Percentiles rank a stretch among this genome's conserved stretches.
Evolutionary conservation across 441 rosid genomes (phyloP).

Genomic region (Erodium moschatum): DNA sequence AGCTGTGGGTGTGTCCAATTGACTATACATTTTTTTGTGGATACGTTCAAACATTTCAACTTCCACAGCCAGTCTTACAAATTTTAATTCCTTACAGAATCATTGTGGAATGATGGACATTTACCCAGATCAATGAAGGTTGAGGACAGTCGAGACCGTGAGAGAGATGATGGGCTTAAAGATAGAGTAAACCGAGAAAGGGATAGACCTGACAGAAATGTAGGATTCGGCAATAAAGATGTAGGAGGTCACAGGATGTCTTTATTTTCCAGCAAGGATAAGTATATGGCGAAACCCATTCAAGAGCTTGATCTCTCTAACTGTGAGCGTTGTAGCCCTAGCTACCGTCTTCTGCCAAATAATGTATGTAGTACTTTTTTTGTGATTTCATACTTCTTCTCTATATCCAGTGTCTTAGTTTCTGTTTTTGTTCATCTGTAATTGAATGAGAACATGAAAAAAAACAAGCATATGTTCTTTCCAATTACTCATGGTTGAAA

Average conservation of each 20-base stretch:
- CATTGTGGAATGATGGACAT: conserved; percentile 60
- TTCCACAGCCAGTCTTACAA: conserved; percentile 13
- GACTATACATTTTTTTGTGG: not conserved
- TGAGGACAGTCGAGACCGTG: conserved; percentile 53
- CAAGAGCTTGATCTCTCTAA: conserved; percentile 90
- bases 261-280: conserved; percentile 54
- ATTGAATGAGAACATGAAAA: not conserved
- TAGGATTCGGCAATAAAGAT: conserved; percentile 44
- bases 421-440: not conserved
- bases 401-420: not conserved
- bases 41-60: not conserved
- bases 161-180: conserved; percentile 52
- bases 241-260: conserved; percentile 36
- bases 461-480: not conserved
- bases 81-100: conserved; percentile 34
- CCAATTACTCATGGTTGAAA: not conserved
- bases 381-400: not conserved
- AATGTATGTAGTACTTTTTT: conserved; percentile 40
- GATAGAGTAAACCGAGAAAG: conserved; percentile 66
- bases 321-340: conserved; percentile 95
- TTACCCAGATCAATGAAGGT: conserved; percentile 52
- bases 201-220: conserved; percentile 63
- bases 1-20: not conserved
- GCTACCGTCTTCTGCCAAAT: conserved; percentile 91
- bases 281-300: conserved; percentile 76